Percentiles rank a stretch among this genome's conserved stretches.
Conservation (phyloP, 257 asterid species). For the Linaria vulgaris region DNA sequence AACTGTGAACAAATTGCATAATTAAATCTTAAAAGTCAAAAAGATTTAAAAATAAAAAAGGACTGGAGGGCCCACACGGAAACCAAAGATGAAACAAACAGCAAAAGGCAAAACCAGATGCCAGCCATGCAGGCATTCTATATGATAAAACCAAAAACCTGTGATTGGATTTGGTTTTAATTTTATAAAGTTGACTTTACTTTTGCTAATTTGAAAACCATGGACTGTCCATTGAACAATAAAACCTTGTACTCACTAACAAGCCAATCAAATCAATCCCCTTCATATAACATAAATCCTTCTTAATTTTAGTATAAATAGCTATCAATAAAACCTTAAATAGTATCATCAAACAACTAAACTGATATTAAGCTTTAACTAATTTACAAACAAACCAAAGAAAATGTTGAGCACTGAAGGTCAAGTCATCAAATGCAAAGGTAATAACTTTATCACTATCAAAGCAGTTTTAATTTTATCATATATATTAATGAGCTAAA, state of each 20-base stretch:
- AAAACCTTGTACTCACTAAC: neutral
- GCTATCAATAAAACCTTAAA: neutral
- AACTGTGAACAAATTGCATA: no score
- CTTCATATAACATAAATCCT: no score
- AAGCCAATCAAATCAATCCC: neutral
- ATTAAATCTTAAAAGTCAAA: no score
- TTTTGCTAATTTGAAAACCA: constrained; percentile 6
- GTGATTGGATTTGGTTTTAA: constrained; percentile 1
- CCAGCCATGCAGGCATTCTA: no score
- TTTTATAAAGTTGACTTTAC: no score
- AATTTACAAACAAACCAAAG: constrained; percentile 4
- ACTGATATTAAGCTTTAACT: neutral
- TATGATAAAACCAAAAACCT: constrained; percentile 15
- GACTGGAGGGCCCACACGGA: neutral
- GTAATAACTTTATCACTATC: constrained; percentile 24
- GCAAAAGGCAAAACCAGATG: constrained; percentile 13
- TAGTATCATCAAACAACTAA: constrained; percentile 25
- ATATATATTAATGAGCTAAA: no score
- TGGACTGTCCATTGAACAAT: neutral
- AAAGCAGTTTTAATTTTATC: no score
- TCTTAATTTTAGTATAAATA: constrained; percentile 19
- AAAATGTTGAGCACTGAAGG: constrained; percentile 57
- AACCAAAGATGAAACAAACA: neutral
- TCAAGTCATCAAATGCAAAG: constrained; percentile 68
- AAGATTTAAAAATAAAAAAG: neutral